A percentile compares a stretch with the other conserved stretches of the same genome.
These are phyloP conservation scores for Ophiostoma pallidulum DNA, from an alignment of 2,329 filamentous ascomycete species.

Conservation along the genomic window DNA sequence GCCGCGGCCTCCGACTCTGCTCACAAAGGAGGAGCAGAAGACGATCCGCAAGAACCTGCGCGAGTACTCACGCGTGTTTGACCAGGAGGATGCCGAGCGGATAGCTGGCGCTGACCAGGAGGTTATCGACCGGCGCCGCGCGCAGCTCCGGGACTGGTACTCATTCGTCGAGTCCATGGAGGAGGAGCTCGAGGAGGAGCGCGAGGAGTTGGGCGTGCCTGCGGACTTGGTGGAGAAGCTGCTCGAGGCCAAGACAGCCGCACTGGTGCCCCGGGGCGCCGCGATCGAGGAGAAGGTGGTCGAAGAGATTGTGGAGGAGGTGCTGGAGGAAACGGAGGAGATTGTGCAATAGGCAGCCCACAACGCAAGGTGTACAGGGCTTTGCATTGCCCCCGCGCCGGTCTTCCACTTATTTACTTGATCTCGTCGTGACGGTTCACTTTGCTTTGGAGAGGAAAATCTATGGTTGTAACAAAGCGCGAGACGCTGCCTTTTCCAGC, in stretches of 20 bases:
- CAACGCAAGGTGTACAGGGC: too few relatives aligned
- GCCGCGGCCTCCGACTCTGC: slow-evolving; percentile 79
- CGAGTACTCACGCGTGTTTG: slow-evolving; percentile 90
- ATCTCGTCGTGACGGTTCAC: too few relatives aligned
- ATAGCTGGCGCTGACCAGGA: slow-evolving; percentile 90
- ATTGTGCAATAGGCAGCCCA: slow-evolving; percentile 34
- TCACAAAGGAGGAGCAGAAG: slow-evolving; percentile 96
- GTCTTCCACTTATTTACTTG: too few relatives aligned
- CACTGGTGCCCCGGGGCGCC: slow-evolving; percentile 45
- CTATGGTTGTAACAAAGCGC: too few relatives aligned
- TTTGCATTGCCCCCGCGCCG: too few relatives aligned
- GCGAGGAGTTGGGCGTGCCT: slow-evolving; percentile 56
- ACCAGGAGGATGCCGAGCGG: slow-evolving; percentile 88
- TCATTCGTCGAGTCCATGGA: slow-evolving; percentile 70
- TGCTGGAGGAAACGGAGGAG: slow-evolving; percentile 78
- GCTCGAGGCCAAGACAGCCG: slow-evolving; percentile 45
- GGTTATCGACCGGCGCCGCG: slow-evolving; percentile 78
- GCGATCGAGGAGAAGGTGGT: slow-evolving; percentile 70
- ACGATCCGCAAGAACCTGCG: slow-evolving; percentile 95
- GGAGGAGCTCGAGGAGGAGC: slow-evolving; percentile 63
- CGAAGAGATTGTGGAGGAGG: slow-evolving; percentile 83
- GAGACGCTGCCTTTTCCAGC: too few relatives aligned
- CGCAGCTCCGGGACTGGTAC: slow-evolving; percentile 79
- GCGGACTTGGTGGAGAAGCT: slow-evolving; percentile 54
- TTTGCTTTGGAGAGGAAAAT: too few relatives aligned